Evolutionary conservation across 352 stramenopile genomes (phyloP), one percentile per base, ranked within the genome.

Genomic region (Pythium folliculosum): DNA sequence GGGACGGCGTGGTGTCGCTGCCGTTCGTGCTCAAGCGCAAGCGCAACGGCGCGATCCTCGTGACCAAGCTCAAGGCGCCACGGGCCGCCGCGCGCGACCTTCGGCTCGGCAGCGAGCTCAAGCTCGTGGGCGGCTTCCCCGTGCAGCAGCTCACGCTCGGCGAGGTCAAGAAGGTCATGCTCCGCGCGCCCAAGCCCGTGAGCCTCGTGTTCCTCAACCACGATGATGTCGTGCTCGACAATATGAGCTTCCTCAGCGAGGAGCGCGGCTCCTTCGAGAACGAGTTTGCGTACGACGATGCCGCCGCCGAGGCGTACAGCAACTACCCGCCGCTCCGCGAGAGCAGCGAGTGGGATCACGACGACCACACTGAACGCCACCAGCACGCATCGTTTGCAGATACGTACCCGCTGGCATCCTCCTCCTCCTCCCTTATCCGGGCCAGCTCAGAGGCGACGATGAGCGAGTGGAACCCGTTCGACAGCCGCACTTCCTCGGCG

Each of bases 141-240:
- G 81, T 93, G 16, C 76, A 82, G 67, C 80, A 84, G 19, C 73
- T 93, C 45, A 91, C 81, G 48, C 73, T 91, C 10, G 62, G 72
- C 40, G 84, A 90, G 57, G 80, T 93, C 19, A 93, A 93, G 72
- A 90, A 90, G 65, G 75, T 93, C 51, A 91, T 93, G 81, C 72
- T 90, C 17, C 60, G 76, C 61, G 83, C 83, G 5, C 81, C 82
- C 30, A 91, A 91, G 65, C 84, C 84, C 35, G 81, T 93, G 70
- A 91, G 82, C 51, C 79, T 93, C 52, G 82, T 93, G 56, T 93
- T 93, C 65, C 59, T 90, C n/a, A 88, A 88, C 66, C 67, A 73
- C 38, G 78, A 85, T 40, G 71, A 84, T 27, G 70, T 85, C 44
- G 49, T 82, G 25, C 61, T 82, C 35, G 55, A 72, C 49, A 83